Conservation (phyloP, 768 basidiomycete genomes). For the Serendipita vermifera region DNA sequence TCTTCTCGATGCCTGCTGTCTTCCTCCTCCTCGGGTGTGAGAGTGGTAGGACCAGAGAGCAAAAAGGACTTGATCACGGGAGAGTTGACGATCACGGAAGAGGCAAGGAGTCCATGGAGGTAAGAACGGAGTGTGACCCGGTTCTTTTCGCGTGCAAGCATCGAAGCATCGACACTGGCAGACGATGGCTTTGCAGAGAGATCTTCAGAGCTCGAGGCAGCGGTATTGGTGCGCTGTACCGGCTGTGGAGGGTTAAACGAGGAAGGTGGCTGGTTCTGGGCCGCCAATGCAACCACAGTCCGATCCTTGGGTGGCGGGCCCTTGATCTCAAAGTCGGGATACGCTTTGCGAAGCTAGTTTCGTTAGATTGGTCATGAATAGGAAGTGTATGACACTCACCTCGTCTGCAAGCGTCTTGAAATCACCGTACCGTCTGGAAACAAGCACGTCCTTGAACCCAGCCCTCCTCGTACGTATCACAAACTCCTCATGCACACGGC, state of each 20-base stretch:
- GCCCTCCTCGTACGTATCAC: constrained; percentile 77
- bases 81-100: constrained; percentile 63
- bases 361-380: background rate
- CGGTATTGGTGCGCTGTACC: constrained; percentile 18
- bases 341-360: constrained; percentile 65
- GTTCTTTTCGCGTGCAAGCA: constrained; percentile 85
- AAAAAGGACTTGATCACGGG: constrained; percentile 81
- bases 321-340: constrained; percentile 69
- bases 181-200: constrained; percentile 5
- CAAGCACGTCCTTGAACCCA: constrained; percentile 62
- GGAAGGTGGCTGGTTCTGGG: constrained; percentile 16
- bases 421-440: constrained; percentile 89
- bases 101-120: constrained; percentile 64
- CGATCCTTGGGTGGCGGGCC: constrained; percentile 84
- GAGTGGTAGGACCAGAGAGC: constrained; percentile 53
- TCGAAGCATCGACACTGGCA: constrained; percentile 20
- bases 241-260: background rate
- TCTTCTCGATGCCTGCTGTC: constrained; percentile 75
- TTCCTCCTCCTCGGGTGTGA: constrained; percentile 59
- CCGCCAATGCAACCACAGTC: constrained; percentile 44
- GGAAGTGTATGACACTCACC: constrained; percentile 31
- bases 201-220: constrained; percentile 18
- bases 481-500: constrained; percentile 88
- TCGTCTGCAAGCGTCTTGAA: constrained; percentile 80
- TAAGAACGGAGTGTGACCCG: constrained; percentile 87